Evolutionary conservation across 2,329 filamentous ascomycete genomes (phyloP), one percentile per base, ranked within the genome.

Genomic region (Alternaria sp.): DNA sequence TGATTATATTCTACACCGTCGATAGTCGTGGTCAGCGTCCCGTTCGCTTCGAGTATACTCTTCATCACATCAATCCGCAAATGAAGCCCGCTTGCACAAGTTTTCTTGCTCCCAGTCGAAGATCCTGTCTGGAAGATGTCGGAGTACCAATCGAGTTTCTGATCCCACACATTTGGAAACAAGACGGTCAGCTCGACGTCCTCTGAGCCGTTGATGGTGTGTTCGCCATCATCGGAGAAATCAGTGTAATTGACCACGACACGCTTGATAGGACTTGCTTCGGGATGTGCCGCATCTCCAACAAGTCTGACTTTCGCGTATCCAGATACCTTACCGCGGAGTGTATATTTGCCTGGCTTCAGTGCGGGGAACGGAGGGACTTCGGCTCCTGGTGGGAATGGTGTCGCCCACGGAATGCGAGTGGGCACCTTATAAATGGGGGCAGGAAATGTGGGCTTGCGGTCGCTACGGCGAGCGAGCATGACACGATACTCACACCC

Each of bases 31-130:
- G 66, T 75, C 53, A 81, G 51, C 0, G 75, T 79, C 1, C 80
- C 80, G 56, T 77, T 81, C 0, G 79, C 78, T 7, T 78, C 58
- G 60, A 81, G 81, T 0, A 78, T 70, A 39, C 81, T 82, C 4
- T 56, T 63, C 62, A 78, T 50, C 2, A 69, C 72, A 68, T 82
- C 74, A 21, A 80, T 79, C 1, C 59, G 55, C 21, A 82, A 50
- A 54, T 80, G 77, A 13, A 81, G 79, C 1, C 79, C 79, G 1
- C 65, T 71, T 0, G 71, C 62, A 5, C 77, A 70, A 0, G 80
- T 82, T 50, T 70, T 75, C 66, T 81, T 82, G 1, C 69, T 78
- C 0, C 66, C 72, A 4, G 63, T 61, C 0, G 61, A 63, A 2
- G 56, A 58, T 0, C 79, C 79, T 1, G 63, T 77, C 23, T 76